Evolutionary conservation across 805 yeast genomes (phyloP).

Genomic region (Wickerhamiella bombiphila): DNA sequence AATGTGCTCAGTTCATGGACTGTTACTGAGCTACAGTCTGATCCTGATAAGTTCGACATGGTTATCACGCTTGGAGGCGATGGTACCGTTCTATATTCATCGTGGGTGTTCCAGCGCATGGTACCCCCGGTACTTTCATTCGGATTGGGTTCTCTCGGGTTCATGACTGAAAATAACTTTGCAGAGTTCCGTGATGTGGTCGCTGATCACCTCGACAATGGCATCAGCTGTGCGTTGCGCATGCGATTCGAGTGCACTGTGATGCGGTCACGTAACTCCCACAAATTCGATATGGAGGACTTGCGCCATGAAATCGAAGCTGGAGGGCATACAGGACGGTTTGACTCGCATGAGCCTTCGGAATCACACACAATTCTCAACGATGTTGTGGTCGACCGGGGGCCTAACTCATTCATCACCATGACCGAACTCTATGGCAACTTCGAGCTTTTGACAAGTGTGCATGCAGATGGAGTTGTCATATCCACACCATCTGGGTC

Average conservation of each 20-base stretch:
- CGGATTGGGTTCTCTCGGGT: constrained; percentile 83
- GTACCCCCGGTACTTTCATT: constrained; percentile 91
- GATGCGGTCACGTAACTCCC: constrained; percentile 19
- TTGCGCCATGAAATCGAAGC: constrained; percentile 31
- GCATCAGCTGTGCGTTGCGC: constrained; percentile 64
- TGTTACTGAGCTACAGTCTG: constrained; percentile 22
- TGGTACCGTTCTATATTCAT: constrained; percentile 84
- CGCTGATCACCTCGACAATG: constrained; percentile 44
- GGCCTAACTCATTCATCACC: constrained; percentile 86
- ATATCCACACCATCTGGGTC: constrained; percentile 94
- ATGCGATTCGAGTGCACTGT: constrained; percentile 82
- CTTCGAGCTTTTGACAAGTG: constrained; percentile 67
- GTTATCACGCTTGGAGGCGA: constrained; percentile 91
- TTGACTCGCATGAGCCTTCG: constrained; percentile 16
- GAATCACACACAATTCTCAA: constrained; percentile 55
- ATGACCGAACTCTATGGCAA: constrained; percentile 83
- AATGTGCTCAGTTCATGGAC: constrained; percentile 55
- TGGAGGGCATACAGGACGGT: constrained; percentile 19
- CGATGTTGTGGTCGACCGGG: constrained; percentile 83
- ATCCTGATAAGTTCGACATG: constrained; percentile 47
- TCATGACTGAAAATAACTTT: constrained; percentile 73
- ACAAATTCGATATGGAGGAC: constrained; percentile 19
- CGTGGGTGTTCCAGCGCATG: constrained; percentile 64
- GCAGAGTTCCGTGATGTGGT: constrained; percentile 52
- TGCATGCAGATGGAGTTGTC: constrained; percentile 88